phyloP scores from a whole-genome alignment of 2,329 filamentous ascomycete species.

The Colletotrichum phormii region DNA sequence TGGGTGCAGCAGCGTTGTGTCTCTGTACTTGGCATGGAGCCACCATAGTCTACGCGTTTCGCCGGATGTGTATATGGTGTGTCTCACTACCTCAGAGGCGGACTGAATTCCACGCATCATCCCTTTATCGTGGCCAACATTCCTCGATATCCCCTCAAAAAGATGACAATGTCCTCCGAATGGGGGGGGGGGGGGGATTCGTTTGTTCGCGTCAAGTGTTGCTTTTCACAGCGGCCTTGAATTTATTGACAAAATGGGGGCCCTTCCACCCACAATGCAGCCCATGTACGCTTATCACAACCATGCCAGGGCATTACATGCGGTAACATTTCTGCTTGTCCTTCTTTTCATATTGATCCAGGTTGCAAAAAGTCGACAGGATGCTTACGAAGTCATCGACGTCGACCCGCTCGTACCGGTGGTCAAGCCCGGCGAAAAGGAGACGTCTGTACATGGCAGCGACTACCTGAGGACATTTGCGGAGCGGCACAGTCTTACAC shows the following conservation, averaged over 20 bases:
- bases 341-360: conserved; percentile 30
- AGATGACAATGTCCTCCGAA: not conserved
- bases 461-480: conserved; percentile 16
- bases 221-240: conserved; percentile 14
- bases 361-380: conserved; percentile 14
- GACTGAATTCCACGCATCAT: conserved; percentile 26
- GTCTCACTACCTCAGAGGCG: conserved; percentile 1
- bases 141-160: conserved; percentile 32
- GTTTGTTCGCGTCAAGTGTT: conserved; percentile 1
- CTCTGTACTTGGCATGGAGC: conserved; percentile 1
- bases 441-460: not conserved
- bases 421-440: conserved; percentile 1
- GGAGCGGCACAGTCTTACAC: conserved; percentile 24
- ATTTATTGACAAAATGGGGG: not conserved
- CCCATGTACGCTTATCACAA: conserved; percentile 18
- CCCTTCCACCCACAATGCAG: conserved; percentile 14
- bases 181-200: too few species aligned
- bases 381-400: conserved; percentile 27
- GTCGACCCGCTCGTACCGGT: conserved; percentile 25
- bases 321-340: conserved; percentile 29
- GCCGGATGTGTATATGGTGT: not conserved
- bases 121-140: conserved; percentile 31
- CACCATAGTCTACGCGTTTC: not conserved
- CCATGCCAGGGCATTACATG: conserved; percentile 31
- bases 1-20: not conserved